These are phyloP conservation scores for Lodderomyces oxycetoniae DNA, from an alignment of 1,139 yeast species.

Conservation along the genomic window DNA sequence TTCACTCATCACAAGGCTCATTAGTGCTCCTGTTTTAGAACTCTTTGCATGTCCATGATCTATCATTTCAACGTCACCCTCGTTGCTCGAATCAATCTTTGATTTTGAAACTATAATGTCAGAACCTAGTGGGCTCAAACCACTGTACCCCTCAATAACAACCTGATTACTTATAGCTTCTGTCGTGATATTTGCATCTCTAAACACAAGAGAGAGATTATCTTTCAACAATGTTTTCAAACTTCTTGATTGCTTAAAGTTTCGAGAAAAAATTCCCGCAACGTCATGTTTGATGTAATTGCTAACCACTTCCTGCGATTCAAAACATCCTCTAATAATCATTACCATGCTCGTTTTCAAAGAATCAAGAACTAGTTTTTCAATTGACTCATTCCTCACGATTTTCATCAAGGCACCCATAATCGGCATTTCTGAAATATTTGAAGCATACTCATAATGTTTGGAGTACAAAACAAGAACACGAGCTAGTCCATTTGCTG, in stretches of 20 bases:
- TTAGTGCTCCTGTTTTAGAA: conserved; percentile 32
- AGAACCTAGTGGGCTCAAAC: conserved; percentile 9
- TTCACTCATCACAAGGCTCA: conserved; percentile 59
- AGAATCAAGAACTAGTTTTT: conserved; percentile 10
- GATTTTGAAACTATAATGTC: conserved; percentile 12
- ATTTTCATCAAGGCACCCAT: conserved; percentile 18
- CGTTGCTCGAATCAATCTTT: neutral
- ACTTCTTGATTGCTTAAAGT: conserved; percentile 35
- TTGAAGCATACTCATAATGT: conserved; percentile 33
- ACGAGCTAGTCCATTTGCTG: conserved; percentile 14
- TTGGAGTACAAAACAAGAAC: conserved; percentile 48
- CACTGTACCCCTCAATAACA: conserved; percentile 45
- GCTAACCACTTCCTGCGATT: conserved; percentile 49
- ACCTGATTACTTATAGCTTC: conserved; percentile 49
- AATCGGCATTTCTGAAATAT: conserved; percentile 42
- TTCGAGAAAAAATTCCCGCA: conserved; percentile 27
- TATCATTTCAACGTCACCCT: neutral
- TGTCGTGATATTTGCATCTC: conserved; percentile 54
- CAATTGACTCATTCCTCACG: conserved; percentile 6
- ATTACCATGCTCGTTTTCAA: conserved; percentile 24
- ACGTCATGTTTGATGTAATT: conserved; percentile 49
- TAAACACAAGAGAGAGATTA: conserved; percentile 49
- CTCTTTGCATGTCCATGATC: neutral
- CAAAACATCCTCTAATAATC: conserved; percentile 67
- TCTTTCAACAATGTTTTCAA: conserved; percentile 52